phyloP scores from a whole-genome alignment of 257 asterid species.

The Datura wrightii region DNA sequence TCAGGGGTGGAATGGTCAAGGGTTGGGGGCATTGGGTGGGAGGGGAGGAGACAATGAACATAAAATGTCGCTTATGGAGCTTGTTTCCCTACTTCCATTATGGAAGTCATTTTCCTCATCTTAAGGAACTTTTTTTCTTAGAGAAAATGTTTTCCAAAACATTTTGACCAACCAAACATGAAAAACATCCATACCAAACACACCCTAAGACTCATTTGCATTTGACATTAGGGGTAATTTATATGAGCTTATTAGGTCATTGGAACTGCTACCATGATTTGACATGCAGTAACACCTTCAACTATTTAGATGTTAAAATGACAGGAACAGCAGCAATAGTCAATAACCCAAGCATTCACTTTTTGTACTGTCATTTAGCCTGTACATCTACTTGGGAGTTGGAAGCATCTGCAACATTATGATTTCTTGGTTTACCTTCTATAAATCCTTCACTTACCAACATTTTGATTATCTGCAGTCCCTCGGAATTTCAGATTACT shows the following conservation, averaged over 20 bases:
- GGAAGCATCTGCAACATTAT: not conserved
- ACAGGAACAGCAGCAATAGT: not conserved
- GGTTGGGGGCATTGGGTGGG: too few relatives aligned
- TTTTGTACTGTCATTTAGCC: not conserved
- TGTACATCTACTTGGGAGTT: conserved; percentile 10
- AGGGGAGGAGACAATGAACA: too few relatives aligned
- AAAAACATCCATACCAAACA: too few relatives aligned
- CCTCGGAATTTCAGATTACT: conserved; percentile 67
- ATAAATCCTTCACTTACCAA: conserved; percentile 37
- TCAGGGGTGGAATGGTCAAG: too few relatives aligned
- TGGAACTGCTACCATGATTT: not conserved
- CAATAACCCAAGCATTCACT: not conserved
- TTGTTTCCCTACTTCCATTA: too few relatives aligned
- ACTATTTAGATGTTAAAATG: not conserved
- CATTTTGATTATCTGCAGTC: conserved; percentile 45
- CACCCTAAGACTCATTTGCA: not conserved
- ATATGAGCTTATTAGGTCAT: not conserved
- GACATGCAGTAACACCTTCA: not conserved
- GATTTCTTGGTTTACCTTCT: not conserved
- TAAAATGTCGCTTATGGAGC: too few relatives aligned
- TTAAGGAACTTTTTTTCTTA: too few relatives aligned
- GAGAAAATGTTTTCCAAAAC: too few relatives aligned
- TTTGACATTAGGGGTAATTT: not conserved
- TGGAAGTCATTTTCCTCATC: too few relatives aligned
- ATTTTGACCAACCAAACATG: too few relatives aligned